phyloP scores from a whole-genome alignment of 345 rosid species.

The Gossypium anomalum region DNA sequence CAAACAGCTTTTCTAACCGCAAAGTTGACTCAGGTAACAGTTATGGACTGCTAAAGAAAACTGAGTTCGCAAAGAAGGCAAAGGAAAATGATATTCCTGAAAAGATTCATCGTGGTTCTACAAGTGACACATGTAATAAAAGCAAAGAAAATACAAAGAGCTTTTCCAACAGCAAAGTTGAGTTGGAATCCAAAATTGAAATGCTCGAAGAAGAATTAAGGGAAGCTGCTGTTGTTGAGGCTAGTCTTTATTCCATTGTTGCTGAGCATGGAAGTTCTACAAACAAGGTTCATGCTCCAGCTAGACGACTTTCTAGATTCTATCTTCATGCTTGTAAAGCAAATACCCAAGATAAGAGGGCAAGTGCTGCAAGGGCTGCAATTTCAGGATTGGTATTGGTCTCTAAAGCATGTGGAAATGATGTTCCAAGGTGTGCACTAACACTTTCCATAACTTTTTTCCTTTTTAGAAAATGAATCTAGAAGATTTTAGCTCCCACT shows the following conservation, averaged over 20 bases:
- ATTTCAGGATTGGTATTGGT: conserved; percentile 83
- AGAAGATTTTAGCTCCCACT: conserved; percentile 1
- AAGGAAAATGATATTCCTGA: conserved; percentile 25
- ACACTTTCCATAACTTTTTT: neutral
- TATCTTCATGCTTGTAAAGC: conserved; percentile 71
- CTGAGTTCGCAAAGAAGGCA: conserved; percentile 17
- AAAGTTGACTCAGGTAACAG: conserved; percentile 33
- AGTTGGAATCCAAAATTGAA: conserved; percentile 47
- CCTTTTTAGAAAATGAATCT: neutral
- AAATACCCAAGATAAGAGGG: conserved; percentile 45
- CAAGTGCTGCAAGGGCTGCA: conserved; percentile 64
- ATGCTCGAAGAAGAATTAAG: conserved; percentile 77
- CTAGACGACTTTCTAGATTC: conserved; percentile 86
- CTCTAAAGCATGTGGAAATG: conserved; percentile 91
- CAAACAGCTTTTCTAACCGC: conserved; percentile 24
- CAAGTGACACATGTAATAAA: conserved; percentile 10
- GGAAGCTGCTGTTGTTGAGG: conserved; percentile 89
- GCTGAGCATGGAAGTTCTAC: conserved; percentile 91
- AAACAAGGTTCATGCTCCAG: conserved; percentile 77
- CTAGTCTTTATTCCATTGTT: conserved; percentile 75
- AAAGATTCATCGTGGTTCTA: conserved; percentile 15
- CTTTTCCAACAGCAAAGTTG: conserved; percentile 31
- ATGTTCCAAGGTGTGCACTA: conserved; percentile 73
- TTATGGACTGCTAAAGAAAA: conserved; percentile 22
- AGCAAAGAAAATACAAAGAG: conserved; percentile 23